A percentile compares a stretch with the other conserved stretches of the same genome.
Conservation (phyloP, 495 filamentous ascomycete species). For the Neurospora sp. region DNA sequence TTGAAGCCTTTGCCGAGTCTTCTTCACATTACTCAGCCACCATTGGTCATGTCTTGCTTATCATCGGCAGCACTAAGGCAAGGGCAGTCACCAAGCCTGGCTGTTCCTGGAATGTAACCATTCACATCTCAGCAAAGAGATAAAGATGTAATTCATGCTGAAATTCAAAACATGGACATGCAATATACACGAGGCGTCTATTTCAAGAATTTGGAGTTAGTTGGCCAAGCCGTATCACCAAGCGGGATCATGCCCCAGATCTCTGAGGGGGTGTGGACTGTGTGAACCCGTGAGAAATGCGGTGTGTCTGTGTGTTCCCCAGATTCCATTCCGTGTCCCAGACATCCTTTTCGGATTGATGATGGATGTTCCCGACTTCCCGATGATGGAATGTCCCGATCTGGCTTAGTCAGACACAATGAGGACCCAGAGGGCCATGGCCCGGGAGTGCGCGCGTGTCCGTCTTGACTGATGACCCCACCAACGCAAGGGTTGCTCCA, state of each 20-base stretch:
- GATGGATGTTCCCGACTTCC: neutral
- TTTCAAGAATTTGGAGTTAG: neutral
- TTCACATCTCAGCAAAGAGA: neutral
- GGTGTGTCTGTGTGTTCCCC: neutral
- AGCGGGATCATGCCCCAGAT: neutral
- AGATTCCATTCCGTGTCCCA: neutral
- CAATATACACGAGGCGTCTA: neutral
- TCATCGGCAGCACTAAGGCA: neutral
- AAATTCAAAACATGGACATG: neutral
- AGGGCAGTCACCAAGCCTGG: neutral
- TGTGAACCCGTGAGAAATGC: neutral
- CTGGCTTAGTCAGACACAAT: neutral
- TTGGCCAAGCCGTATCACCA: neutral
- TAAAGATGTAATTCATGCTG: neutral
- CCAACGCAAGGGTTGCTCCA: neutral
- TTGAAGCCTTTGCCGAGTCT: neutral
- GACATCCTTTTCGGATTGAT: neutral
- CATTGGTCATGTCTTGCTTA: neutral
- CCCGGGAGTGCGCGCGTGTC: neutral
- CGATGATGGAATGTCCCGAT: neutral
- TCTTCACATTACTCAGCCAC: neutral
- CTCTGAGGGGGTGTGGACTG: neutral
- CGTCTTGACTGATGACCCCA: neutral
- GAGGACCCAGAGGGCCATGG: neutral
- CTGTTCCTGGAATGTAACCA: neutral